Conservation (phyloP, 345 rosid genomes). For the Cochlearia excelsa region DNA sequence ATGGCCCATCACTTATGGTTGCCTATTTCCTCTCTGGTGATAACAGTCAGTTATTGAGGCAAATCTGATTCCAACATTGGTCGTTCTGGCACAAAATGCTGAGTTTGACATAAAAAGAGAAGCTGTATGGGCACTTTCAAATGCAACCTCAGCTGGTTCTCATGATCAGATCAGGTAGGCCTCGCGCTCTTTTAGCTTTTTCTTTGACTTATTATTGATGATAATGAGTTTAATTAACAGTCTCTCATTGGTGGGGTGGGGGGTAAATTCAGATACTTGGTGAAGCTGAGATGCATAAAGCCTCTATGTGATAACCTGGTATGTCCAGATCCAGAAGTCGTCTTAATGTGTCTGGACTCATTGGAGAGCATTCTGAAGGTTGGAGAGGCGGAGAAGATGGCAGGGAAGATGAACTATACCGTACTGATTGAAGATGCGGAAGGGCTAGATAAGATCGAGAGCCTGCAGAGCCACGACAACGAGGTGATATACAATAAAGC, state of each 20-base stretch:
- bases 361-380: slow-evolving; percentile 67
- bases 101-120: slow-evolving; percentile 93
- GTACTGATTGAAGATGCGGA: slow-evolving; percentile 75
- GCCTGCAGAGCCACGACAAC: slow-evolving; percentile 81
- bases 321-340: slow-evolving; percentile 81
- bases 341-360: slow-evolving; percentile 58
- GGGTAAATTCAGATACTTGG: slow-evolving; percentile 46
- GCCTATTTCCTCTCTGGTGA: not conserved
- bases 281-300: slow-evolving; percentile 71
- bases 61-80: slow-evolving; percentile 58
- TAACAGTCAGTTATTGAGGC: slow-evolving; percentile 71
- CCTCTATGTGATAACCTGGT: slow-evolving; percentile 76
- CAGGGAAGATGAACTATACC: slow-evolving; percentile 52
- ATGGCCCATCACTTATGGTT: not conserved
- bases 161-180: slow-evolving; percentile 84
- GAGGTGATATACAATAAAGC: not conserved
- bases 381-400: slow-evolving; percentile 75
- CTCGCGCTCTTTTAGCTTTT: not conserved
- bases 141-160: slow-evolving; percentile 86
- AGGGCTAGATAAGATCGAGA: slow-evolving; percentile 46
- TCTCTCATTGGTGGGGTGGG: no score
- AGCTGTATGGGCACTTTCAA: slow-evolving; percentile 91
- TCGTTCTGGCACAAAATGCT: slow-evolving; percentile 66
- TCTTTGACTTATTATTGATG: not conserved
- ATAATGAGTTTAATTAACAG: not conserved